Evolutionary conservation across 768 basidiomycete species (phyloP).

Genomic region (Lactarius hengduanensis): DNA sequence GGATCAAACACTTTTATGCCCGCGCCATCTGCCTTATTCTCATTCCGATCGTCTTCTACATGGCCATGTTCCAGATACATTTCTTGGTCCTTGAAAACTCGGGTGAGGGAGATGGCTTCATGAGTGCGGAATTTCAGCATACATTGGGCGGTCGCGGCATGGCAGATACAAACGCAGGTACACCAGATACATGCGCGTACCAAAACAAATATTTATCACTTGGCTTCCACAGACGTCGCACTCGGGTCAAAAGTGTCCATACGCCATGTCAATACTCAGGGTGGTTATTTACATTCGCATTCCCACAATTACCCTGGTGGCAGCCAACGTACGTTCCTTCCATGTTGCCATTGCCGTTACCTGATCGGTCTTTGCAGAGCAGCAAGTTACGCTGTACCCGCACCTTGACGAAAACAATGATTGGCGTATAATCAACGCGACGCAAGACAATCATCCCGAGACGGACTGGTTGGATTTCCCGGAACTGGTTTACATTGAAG

Average conservation of each 20-base stretch:
- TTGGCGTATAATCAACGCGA: slow-evolving; percentile 84
- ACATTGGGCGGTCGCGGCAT: slow-evolving; percentile 86
- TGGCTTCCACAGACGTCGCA: slow-evolving; percentile 60
- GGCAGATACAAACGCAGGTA: slow-evolving; percentile 90
- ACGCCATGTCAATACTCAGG: slow-evolving; percentile 94
- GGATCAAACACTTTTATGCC: slow-evolving; percentile 83
- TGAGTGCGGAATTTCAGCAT: slow-evolving; percentile 99
- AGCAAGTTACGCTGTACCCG: slow-evolving; percentile 98
- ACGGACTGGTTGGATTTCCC: slow-evolving; percentile 48
- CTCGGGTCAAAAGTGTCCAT: slow-evolving; percentile 80
- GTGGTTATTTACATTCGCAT: slow-evolving; percentile 98
- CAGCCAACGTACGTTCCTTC: slow-evolving; percentile 67
- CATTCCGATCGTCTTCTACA: slow-evolving; percentile 86
- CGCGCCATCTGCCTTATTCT: slow-evolving; percentile 87
- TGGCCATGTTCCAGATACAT: slow-evolving; percentile 96
- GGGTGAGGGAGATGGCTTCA: slow-evolving; percentile 98
- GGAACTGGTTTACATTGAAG: slow-evolving; percentile 61
- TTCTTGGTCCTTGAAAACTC: slow-evolving; percentile 85
- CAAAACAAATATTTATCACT: neutral
- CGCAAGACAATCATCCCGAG: slow-evolving; percentile 43
- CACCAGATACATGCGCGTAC: slow-evolving; percentile 29
- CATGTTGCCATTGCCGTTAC: slow-evolving; percentile 13
- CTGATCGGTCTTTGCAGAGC: slow-evolving; percentile 54
- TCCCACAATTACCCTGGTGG: slow-evolving; percentile 85
- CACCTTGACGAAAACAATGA: slow-evolving; percentile 97